phyloP scores from a whole-genome alignment of 2,329 filamentous ascomycete species.

The Penicillium polonicum region DNA sequence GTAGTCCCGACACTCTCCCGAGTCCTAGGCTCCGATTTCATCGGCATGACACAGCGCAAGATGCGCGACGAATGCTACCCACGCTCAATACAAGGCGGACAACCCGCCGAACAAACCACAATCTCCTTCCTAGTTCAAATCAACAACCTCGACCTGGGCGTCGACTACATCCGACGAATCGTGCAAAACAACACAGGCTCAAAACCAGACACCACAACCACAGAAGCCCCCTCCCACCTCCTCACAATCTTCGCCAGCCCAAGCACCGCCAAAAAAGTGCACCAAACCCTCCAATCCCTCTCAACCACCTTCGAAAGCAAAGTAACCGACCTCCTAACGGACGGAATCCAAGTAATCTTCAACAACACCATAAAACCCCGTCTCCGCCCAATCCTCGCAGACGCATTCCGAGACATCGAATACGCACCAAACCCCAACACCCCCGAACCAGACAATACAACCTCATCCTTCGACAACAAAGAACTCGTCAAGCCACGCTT shows the following conservation, averaged over 20 bases:
- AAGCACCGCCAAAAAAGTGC: constrained; percentile 69
- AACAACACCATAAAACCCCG: constrained; percentile 82
- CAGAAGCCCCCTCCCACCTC: constrained; percentile 42
- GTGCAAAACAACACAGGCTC: constrained; percentile 64
- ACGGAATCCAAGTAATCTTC: constrained; percentile 83
- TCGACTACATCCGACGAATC: constrained; percentile 87
- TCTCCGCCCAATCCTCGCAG: constrained; percentile 77
- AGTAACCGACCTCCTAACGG: constrained; percentile 74
- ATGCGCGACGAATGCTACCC: constrained; percentile 97
- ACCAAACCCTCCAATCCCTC: constrained; percentile 66
- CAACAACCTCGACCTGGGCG: constrained; percentile 91
- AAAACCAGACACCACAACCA: constrained; percentile 20
- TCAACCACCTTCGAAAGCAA: constrained; percentile 73
- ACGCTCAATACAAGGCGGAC: constrained; percentile 71
- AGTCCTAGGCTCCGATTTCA: constrained; percentile 83
- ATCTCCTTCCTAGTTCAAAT: constrained; percentile 88
- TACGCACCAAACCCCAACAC: constrained; percentile 67
- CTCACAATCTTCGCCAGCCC: constrained; percentile 75
- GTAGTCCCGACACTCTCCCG: constrained; percentile 76
- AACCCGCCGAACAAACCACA: constrained; percentile 85
- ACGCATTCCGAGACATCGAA: constrained; percentile 88
- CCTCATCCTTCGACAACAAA: constrained; percentile 45
- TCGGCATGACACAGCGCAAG: constrained; percentile 95
- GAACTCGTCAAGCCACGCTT: constrained; percentile 77
- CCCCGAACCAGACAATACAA: constrained; percentile 33